phyloP scores from a whole-genome alignment of 1,284 basidiomycete species.

The Rhizoctonia solani region DNA sequence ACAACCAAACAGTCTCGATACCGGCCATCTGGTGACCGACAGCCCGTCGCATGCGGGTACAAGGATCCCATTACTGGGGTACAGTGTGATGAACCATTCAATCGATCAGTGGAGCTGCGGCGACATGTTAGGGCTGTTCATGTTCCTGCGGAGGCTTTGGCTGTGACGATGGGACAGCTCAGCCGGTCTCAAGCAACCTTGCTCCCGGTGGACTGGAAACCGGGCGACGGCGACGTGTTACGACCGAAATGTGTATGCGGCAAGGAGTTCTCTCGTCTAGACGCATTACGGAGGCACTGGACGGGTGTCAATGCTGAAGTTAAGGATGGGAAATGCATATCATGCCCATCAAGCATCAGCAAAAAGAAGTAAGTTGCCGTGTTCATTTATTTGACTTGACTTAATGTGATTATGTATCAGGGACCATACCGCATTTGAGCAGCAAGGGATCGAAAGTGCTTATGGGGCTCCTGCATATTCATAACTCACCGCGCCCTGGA shows the following conservation, averaged over 20 bases:
- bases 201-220: slow-evolving; percentile 27
- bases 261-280: slow-evolving; percentile 33
- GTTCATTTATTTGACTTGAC: neutral
- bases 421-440: slow-evolving; percentile 16
- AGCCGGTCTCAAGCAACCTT: slow-evolving; percentile 22
- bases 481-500: slow-evolving; percentile 2
- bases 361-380: slow-evolving; percentile 28
- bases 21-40: slow-evolving; percentile 26
- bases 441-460: slow-evolving; percentile 22
- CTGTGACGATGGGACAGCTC: slow-evolving; percentile 26
- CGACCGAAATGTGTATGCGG: slow-evolving; percentile 24
- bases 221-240: slow-evolving; percentile 18
- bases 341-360: slow-evolving; percentile 19
- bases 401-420: slow-evolving; percentile 4
- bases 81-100: slow-evolving; percentile 31
- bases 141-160: slow-evolving; percentile 26
- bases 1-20: slow-evolving; percentile 28
- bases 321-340: slow-evolving; percentile 29
- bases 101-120: slow-evolving; percentile 28
- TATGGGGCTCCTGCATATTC: slow-evolving; percentile 20
- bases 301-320: slow-evolving; percentile 28
- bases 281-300: slow-evolving; percentile 29
- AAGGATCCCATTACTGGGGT: slow-evolving; percentile 31
- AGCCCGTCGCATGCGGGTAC: slow-evolving; percentile 30
- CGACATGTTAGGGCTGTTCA: slow-evolving; percentile 25